These are phyloP conservation scores for Brasenia schreberi DNA, from an alignment of 164 flowering plant species.

Conservation along the genomic window DNA sequence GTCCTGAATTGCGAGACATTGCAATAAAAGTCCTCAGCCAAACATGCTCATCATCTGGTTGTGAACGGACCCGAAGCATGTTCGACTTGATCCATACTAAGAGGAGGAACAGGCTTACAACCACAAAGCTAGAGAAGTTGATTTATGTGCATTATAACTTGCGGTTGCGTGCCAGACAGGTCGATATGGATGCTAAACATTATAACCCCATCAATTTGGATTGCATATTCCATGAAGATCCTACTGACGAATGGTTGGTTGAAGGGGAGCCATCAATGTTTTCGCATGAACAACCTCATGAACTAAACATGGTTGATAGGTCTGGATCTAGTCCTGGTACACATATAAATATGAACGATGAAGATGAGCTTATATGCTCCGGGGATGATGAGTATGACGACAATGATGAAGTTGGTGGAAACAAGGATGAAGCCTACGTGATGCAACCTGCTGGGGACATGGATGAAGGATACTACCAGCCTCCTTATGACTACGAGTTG, in stretches of 20 bases:
- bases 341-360: not conserved
- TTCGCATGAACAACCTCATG: not conserved
- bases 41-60: not conserved
- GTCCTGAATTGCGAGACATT: constrained; percentile 16
- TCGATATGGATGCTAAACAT: not conserved
- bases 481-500: not conserved
- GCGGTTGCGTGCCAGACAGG: not conserved
- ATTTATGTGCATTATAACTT: not conserved
- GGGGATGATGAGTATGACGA: not conserved
- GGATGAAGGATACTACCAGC: not conserved
- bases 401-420: not conserved
- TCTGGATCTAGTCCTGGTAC: not conserved
- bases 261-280: not conserved
- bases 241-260: not conserved
- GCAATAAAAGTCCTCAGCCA: not conserved
- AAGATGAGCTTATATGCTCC: not conserved
- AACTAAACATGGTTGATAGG: not conserved
- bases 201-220: constrained; percentile 1
- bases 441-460: not conserved
- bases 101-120: constrained; percentile 1
- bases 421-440: not conserved
- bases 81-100: constrained; percentile 2
- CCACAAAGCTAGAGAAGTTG: not conserved
- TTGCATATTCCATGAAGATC: constrained; percentile 1
- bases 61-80: not conserved